Evolutionary conservation across 2,329 filamentous ascomycete genomes (phyloP).

Genomic region (Chaetomiaceae sp.): DNA sequence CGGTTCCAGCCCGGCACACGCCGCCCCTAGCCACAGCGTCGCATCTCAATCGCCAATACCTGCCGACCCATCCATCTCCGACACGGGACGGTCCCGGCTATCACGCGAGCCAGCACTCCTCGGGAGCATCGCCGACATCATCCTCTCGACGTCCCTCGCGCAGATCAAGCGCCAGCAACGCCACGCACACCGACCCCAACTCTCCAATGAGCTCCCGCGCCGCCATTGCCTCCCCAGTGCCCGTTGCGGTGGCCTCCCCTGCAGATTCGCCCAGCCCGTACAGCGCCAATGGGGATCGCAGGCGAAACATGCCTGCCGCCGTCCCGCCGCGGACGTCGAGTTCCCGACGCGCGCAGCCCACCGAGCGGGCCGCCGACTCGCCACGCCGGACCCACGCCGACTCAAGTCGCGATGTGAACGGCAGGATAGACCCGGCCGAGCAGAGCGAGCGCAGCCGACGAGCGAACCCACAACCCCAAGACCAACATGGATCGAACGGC

Average conservation of each 20-base stretch:
- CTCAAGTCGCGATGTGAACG: slow-evolving; percentile 31
- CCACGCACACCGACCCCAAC: slow-evolving; percentile 30
- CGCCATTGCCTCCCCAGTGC: slow-evolving; percentile 38
- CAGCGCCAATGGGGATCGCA: slow-evolving; percentile 41
- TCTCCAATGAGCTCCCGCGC: slow-evolving; percentile 44
- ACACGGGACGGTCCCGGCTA: slow-evolving; percentile 47
- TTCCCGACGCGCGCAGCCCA: slow-evolving; percentile 41
- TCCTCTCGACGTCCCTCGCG: slow-evolving; percentile 49
- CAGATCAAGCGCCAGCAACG: slow-evolving; percentile 47
- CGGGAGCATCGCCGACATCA: slow-evolving; percentile 42
- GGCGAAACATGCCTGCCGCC: slow-evolving; percentile 60
- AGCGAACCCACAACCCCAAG: slow-evolving; percentile 33
- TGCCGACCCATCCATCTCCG: slow-evolving; percentile 45
- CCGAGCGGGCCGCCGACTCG: slow-evolving; percentile 39
- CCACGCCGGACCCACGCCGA: slow-evolving; percentile 36
- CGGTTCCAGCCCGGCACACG: slow-evolving; percentile 39
- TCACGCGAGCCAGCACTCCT: slow-evolving; percentile 45
- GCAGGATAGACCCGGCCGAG: slow-evolving; percentile 25
- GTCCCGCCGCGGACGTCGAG: slow-evolving; percentile 69
- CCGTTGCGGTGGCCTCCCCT: slow-evolving; percentile 34
- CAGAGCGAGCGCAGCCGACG: slow-evolving; percentile 36
- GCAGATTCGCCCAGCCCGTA: slow-evolving; percentile 38
- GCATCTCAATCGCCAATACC: slow-evolving; percentile 46
- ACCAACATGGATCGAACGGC: slow-evolving; percentile 33
- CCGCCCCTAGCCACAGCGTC: slow-evolving; percentile 43